Evolutionary conservation across 2,329 filamentous ascomycete species (phyloP), one percentile per base, ranked within the genome.

Genomic region (Catunica adiposa): DNA sequence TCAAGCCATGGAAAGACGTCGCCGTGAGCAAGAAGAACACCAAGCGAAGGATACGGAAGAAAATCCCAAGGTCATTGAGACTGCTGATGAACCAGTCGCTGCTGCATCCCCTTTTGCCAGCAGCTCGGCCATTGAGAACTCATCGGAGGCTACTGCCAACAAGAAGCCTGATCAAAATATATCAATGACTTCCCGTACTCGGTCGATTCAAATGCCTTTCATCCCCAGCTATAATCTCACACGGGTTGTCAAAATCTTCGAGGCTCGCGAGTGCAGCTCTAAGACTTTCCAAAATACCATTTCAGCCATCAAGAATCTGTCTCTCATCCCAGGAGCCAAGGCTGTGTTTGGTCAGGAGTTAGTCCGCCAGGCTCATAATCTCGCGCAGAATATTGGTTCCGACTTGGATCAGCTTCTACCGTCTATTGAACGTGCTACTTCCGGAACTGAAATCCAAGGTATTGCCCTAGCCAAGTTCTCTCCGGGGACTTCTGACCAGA

Each of bases 271-370:
- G 68, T 98, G 92, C 70, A 95, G 88, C 65, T 89, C 87, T 60
- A 96, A 95, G 73, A 97, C 92, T 0, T 98, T 98, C 76, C 86
- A 92, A 66, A 94, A 97, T 68, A 97, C 92, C 0, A 78, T 98
- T 55, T 92, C 90, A 15, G 94, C 94, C n/a, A 95, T 98, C 73
- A 97, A 95, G 71, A 96, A 97, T 64, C 77, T 98, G 46, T 97
- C 89, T 3, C 83, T 86, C 40, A 92, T 98, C 59, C 89, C 90
- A 15, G 88, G 85, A 11, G 89, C 90, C 17, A 92, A 94, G 69
- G 79, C 85, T 54, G 77, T 88, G 9, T 97, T 98, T 66, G 92
- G 92, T n/a, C 83, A 86, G 62, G 90, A 98, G 69, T 77, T 98
- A 53, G 86, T 95, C 58, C 78, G 79, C 51, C 90, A 96, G 68